Percentiles rank a stretch among this genome's conserved stretches.
Conservation (phyloP, 441 rosid species). For the Metrosideros polymorpha region DNA sequence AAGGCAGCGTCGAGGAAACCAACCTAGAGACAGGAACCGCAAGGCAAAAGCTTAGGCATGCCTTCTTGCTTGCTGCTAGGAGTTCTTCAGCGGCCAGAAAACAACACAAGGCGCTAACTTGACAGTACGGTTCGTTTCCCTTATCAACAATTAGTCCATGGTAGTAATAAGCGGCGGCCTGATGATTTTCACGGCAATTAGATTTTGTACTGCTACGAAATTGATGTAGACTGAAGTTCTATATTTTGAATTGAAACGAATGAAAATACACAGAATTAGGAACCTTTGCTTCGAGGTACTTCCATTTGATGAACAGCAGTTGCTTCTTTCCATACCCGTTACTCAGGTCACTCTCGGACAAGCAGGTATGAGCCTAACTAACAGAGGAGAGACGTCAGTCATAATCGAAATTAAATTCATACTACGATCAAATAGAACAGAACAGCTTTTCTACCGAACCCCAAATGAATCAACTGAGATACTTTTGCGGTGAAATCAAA, state of each 20-base stretch:
- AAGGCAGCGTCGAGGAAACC: not conserved
- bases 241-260: not conserved
- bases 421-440: not conserved
- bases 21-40: slow-evolving; percentile 75
- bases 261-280: not conserved
- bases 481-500: not conserved
- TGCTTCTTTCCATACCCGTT: slow-evolving; percentile 65
- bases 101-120: slow-evolving; percentile 65
- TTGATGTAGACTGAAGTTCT: not conserved
- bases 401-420: not conserved
- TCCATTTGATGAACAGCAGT: slow-evolving; percentile 74
- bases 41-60: slow-evolving; percentile 73
- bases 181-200: not conserved
- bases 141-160: slow-evolving; percentile 84
- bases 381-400: not conserved
- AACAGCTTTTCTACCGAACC: not conserved
- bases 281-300: slow-evolving; percentile 92
- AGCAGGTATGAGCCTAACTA: slow-evolving; percentile 61
- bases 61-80: slow-evolving; percentile 72
- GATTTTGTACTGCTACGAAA: not conserved
- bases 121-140: slow-evolving; percentile 63
- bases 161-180: slow-evolving; percentile 94
- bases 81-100: slow-evolving; percentile 80
- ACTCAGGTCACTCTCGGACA: slow-evolving; percentile 42
- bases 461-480: not conserved